Conservation (phyloP, 2,329 filamentous ascomycete genomes). For the Dothiorella sarmentorum region DNA sequence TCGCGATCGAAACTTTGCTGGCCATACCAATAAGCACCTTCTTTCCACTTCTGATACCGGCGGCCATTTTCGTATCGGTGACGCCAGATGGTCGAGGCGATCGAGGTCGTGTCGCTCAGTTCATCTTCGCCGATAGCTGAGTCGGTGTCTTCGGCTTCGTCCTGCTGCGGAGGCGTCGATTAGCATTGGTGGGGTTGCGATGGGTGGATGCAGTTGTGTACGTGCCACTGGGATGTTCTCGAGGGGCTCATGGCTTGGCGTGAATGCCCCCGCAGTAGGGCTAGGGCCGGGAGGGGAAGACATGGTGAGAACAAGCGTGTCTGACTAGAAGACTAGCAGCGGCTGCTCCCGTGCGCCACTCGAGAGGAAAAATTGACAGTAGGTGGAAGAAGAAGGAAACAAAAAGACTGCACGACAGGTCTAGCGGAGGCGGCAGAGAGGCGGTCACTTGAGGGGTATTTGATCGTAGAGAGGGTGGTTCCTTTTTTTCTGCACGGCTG, state of each 20-base stretch:
- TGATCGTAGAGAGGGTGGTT: not conserved
- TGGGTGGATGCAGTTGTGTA: not conserved
- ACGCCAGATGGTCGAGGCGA: constrained; percentile 29
- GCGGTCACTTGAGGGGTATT: not conserved
- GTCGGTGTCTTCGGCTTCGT: constrained; percentile 24
- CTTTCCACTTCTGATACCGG: constrained; percentile 15
- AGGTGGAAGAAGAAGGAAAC: not conserved
- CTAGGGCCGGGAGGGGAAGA: constrained; percentile 1
- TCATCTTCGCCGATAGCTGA: constrained; percentile 25
- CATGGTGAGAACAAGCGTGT: not conserved
- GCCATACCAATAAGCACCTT: constrained; percentile 5
- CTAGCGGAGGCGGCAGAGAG: not conserved
- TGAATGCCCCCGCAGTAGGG: not conserved
- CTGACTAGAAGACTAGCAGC: not conserved
- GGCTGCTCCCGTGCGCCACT: not conserved
- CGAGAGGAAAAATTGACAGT: not conserved
- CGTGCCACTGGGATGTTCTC: not conserved
- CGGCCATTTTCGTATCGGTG: constrained; percentile 27
- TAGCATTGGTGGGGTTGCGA: not conserved
- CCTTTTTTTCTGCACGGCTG: not conserved
- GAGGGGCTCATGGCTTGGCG: not conserved
- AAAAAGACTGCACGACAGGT: not conserved
- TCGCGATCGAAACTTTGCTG: no score
- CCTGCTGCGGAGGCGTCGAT: not conserved
- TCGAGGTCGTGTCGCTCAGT: constrained; percentile 31